These are phyloP conservation scores for Panicum miliaceum DNA, from an alignment of 176 grass and related monocot species.

Conservation along the genomic window DNA sequence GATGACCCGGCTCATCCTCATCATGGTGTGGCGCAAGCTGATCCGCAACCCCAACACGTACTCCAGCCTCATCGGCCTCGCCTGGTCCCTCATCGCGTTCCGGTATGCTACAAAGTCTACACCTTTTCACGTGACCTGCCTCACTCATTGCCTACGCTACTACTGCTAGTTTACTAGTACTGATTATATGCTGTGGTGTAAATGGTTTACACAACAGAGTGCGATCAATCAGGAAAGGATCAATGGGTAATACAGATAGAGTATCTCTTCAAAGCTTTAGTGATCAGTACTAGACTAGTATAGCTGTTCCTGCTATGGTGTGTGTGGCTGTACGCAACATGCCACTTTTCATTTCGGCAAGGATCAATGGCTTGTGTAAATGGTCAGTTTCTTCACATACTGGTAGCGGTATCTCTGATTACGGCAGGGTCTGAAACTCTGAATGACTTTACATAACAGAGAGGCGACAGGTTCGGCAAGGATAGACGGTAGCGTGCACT, in stretches of 20 bases:
- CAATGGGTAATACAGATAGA: not conserved
- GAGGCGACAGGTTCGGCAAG: conserved; percentile 21
- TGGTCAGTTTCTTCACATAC: not conserved
- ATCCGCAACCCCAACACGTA: conserved; percentile 98
- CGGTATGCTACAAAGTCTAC: conserved; percentile 43
- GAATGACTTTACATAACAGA: conserved; percentile 6
- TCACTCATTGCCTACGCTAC: conserved; percentile 4
- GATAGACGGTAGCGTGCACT: conserved; percentile 15
- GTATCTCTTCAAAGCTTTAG: not conserved
- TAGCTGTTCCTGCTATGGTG: not conserved
- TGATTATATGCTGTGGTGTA: not conserved
- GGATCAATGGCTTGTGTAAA: not conserved
- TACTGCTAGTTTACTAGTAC: not conserved
- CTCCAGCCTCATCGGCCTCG: conserved; percentile 81
- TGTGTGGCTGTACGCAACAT: too few relatives aligned
- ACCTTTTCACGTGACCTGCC: conserved; percentile 39
- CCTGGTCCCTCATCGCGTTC: conserved; percentile 89
- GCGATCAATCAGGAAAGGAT: not conserved
- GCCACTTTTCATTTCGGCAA: not conserved
- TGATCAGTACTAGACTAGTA: not conserved
- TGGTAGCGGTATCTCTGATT: not conserved
- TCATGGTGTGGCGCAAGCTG: conserved; percentile 99
- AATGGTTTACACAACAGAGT: not conserved
- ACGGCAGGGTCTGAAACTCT: not conserved
- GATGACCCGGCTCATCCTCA: conserved; percentile 78